Evolutionary conservation across 805 yeast species (phyloP).

Genomic region (Tetrapisispora pingtungensis): DNA sequence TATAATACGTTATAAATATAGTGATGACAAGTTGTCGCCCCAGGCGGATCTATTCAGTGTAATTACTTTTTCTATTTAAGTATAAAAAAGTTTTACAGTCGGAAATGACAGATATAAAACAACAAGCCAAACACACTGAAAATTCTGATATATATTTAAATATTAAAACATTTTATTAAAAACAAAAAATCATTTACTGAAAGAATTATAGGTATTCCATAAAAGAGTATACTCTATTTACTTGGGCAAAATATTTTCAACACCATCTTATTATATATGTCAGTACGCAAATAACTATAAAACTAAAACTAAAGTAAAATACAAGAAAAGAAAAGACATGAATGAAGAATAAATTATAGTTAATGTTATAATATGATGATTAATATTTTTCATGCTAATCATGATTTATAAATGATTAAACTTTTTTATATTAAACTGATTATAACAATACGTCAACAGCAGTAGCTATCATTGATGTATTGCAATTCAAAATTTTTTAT

Average conservation of each 20-base stretch:
- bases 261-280: too few relatives aligned
- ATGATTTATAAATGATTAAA: slow-evolving; percentile 14
- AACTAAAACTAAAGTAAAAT: not conserved
- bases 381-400: slow-evolving; percentile 29
- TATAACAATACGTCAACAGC: not conserved
- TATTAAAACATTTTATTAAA: too few relatives aligned
- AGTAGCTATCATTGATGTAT: too few relatives aligned
- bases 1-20: not conserved
- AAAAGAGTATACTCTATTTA: too few relatives aligned
- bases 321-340: too few relatives aligned
- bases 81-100: not conserved
- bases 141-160: slow-evolving; percentile 22
- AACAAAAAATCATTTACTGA: too few relatives aligned
- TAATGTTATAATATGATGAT: slow-evolving; percentile 5
- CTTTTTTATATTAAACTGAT: slow-evolving; percentile 1
- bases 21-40: slow-evolving; percentile 35
- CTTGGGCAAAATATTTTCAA: too few relatives aligned
- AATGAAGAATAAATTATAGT: too few relatives aligned
- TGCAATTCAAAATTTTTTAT: too few relatives aligned
- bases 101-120: slow-evolving; percentile 22
- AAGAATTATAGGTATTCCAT: too few relatives aligned
- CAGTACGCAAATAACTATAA: too few relatives aligned
- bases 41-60: slow-evolving; percentile 28
- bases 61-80: slow-evolving; percentile 2
- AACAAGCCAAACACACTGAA: slow-evolving; percentile 32